Conservation (phyloP, 495 filamentous ascomycete species). For the Parmelia sp. region DNA sequence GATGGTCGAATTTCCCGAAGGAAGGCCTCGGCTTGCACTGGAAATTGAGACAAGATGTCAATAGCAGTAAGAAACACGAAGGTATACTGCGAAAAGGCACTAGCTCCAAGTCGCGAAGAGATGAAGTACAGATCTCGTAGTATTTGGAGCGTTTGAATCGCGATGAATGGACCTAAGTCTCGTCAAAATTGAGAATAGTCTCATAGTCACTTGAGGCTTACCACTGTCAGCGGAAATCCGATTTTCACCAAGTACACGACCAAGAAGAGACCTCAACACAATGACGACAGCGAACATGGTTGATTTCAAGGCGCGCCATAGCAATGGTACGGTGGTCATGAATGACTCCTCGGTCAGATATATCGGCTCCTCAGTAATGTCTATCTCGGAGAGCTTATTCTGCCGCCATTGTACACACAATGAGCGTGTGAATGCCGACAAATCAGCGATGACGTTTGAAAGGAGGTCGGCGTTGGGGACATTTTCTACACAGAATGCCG, state of each 20-base stretch:
- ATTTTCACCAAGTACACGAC: conserved; percentile 55
- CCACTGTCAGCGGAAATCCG: conserved; percentile 48
- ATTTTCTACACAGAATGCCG: conserved; percentile 66
- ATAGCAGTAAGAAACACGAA: conserved; percentile 87
- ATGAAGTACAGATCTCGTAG: conserved; percentile 86
- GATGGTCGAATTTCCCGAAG: conserved; percentile 55
- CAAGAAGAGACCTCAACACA: conserved; percentile 64
- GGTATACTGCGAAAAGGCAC: conserved; percentile 69
- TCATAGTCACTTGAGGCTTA: conserved; percentile 28
- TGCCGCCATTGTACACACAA: conserved; percentile 76
- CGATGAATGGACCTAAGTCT: conserved; percentile 55
- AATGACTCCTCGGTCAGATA: conserved; percentile 66
- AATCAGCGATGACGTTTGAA: conserved; percentile 60
- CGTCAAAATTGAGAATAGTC: conserved; percentile 11
- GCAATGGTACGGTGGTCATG: conserved; percentile 59
- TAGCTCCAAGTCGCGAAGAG: conserved; percentile 66
- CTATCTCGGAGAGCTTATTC: conserved; percentile 78
- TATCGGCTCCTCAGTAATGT: conserved; percentile 63
- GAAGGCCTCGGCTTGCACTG: conserved; percentile 62
- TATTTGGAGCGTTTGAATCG: conserved; percentile 67
- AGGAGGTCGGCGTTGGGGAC: conserved; percentile 54
- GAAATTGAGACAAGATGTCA: conserved; percentile 74
- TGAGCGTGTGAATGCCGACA: conserved; percentile 62
- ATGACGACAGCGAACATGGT: conserved; percentile 75
- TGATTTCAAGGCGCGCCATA: conserved; percentile 80